Evolutionary conservation across 2,329 filamentous ascomycete genomes (phyloP), one percentile per base, ranked within the genome.

Genomic region (Remersonia thermophila): DNA sequence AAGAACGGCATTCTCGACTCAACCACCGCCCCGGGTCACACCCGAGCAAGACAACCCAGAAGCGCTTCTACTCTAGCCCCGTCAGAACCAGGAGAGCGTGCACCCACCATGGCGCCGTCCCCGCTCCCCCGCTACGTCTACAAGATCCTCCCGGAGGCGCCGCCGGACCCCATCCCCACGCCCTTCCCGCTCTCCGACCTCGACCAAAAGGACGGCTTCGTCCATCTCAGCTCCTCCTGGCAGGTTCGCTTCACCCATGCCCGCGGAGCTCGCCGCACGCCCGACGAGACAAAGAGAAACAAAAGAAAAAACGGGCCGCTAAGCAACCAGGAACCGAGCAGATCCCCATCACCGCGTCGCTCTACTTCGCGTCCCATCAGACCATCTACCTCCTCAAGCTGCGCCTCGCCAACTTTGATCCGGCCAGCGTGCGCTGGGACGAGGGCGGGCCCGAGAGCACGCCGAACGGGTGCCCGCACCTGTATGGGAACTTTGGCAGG

Each of bases 201-300:
- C 30, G 74, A 79, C 53, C 54, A 56, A 44, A 63, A 68, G 26
- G 73, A 78, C 49, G 73, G 73, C 33, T 79, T 74, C 54, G 59
- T 79, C 23, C 74, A 79, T 46, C 53, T 79, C 12, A 77, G 73
- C 50, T 71, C 67, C 0, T 61, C 66, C 2, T 55, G 56, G 27
- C 74, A 78, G 59, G 69, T 69, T 50, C 47, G 51, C 42, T 13
- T 23, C 23, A 7, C 20, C 17, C 4, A 23, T 14, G 32, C 9
- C 23, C 15, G 16, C 15, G n/a, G n/a, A n/a, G n/a, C n/a, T n/a
- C n/a, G n/a, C n/a, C n/a, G n/a, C n/a, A n/a, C n/a, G n/a, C n/a
- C n/a, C n/a, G n/a, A n/a, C n/a, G n/a, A n/a, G n/a, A n/a, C n/a
- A n/a, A n/a, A n/a, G n/a, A n/a, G n/a, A n/a, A n/a, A n/a, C n/a